Evolutionary conservation across 768 basidiomycete genomes (phyloP).

Genomic region (Leccinum broughii): DNA sequence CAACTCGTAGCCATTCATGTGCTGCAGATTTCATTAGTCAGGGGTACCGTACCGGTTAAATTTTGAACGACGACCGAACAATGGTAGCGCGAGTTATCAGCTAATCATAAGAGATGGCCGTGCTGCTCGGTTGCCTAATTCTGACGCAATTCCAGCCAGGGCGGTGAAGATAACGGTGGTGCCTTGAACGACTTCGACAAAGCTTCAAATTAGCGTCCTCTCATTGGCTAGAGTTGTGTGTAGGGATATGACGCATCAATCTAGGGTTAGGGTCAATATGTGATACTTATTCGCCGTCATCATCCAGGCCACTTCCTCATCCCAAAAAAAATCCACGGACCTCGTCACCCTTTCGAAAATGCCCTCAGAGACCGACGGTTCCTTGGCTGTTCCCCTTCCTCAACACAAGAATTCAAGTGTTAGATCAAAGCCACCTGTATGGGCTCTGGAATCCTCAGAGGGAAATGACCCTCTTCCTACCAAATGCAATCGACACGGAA

Average conservation of each 20-base stretch:
- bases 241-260: background rate
- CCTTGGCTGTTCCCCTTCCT: conserved; percentile 25
- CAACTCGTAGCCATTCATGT: background rate
- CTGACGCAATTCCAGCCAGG: background rate
- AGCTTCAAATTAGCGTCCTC: conserved; percentile 14
- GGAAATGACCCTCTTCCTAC: conserved; percentile 48
- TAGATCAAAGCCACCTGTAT: conserved; percentile 53
- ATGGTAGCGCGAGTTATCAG: background rate
- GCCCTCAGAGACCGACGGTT: conserved; percentile 17
- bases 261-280: conserved; percentile 15
- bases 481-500: conserved; percentile 57
- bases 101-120: background rate
- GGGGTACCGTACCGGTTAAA: background rate
- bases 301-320: background rate
- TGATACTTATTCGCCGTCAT: background rate
- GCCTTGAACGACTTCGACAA: background rate
- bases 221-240: conserved; percentile 11
- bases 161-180: background rate
- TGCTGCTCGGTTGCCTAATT: background rate
- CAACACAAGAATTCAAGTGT: conserved; percentile 8
- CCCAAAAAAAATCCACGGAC: background rate
- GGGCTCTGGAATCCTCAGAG: conserved; percentile 55
- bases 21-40: background rate
- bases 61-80: background rate
- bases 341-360: conserved; percentile 9